Base-by-base conservation (phyloP, 805 yeast genomes). In the Cyberlindnera meyerae region DNA sequence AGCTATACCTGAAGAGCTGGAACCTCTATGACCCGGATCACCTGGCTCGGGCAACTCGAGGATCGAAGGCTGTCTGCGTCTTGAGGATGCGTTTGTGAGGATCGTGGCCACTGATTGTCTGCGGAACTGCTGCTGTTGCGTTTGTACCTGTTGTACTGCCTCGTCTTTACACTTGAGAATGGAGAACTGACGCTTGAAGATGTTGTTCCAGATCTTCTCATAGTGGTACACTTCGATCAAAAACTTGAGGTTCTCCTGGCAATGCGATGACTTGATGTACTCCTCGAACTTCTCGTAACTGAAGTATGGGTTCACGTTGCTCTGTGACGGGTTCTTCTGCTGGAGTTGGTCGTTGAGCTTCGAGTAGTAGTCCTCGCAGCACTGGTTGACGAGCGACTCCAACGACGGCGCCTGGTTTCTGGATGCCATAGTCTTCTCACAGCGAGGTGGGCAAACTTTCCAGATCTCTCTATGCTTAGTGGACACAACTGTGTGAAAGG, bases 241-340 rank as follows among this genome's bases (percentile, higher is more conserved):
- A 41, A 71, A 71, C 29, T 59, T 51, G 27, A 71, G 56, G 50
- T 68, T 70, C 49, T 71, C 77, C 34, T 58, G 60, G 47, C 72
- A 65, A 43, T 71, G 75, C 24, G 62, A 54, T n/a, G 57, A 51
- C 12, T 29, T 39, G n/a, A 67, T 55, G 42, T 55, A 65, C 12
- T 54, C 46, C 34, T 55, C 52, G 47, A 71, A 71, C 24, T 50
- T 40, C 9, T 45, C 41, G 18, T 40, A 42, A 2, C 44, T 22
- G 34, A 39, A 48, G 34, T 39, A 13, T 12, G 17, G 18, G 13
- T 29, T 38, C 25, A 13, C 27, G 11, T 20, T 17, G 28, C 15
- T 24, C 11, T 13, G 12, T 6, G 27, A 21, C 11, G 11, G 7
- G 14, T 24, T 12, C 14, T 11, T 8, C 27, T 24, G 17, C 24